These are phyloP conservation scores for Crassisporium funariophilum DNA, from an alignment of 768 basidiomycete genomes.

Conservation along the genomic window DNA sequence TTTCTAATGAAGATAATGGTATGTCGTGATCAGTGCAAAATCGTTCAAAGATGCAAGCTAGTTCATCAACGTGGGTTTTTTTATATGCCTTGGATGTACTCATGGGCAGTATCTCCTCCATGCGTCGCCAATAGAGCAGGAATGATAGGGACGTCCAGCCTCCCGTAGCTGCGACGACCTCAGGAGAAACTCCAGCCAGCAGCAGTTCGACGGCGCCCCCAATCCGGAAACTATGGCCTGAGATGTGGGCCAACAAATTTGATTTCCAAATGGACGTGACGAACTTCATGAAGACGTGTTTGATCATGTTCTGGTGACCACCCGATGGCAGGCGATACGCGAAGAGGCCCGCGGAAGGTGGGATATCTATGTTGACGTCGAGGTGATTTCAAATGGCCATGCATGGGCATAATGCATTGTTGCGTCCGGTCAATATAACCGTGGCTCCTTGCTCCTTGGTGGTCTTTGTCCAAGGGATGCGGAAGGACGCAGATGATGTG, in stretches of 20 bases:
- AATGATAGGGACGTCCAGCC: constrained; percentile 31
- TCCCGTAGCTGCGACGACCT: constrained; percentile 25
- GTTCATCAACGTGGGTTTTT: not conserved
- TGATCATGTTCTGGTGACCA: not conserved
- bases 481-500: constrained; percentile 17
- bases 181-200: constrained; percentile 19
- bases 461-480: constrained; percentile 41
- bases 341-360: constrained; percentile 5
- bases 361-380: constrained; percentile 1
- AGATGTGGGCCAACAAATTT: not conserved
- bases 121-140: constrained; percentile 27
- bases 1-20: not conserved
- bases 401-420: constrained; percentile 14
- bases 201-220: constrained; percentile 28
- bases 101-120: constrained; percentile 18
- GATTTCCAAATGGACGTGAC: not conserved
- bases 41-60: not conserved
- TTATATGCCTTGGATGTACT: constrained; percentile 7
- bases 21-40: constrained; percentile 1
- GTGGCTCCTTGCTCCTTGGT: constrained; percentile 26
- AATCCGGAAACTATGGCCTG: constrained; percentile 28
- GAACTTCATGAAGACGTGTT: not conserved
- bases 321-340: not conserved
- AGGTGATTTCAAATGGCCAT: constrained; percentile 22
- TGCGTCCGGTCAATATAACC: constrained; percentile 22